Percentiles rank a stretch among this genome's conserved stretches.
These are phyloP conservation scores for Exophiala lecanii-corni DNA, from an alignment of 2,329 filamentous ascomycete genomes.

Conservation along the genomic window DNA sequence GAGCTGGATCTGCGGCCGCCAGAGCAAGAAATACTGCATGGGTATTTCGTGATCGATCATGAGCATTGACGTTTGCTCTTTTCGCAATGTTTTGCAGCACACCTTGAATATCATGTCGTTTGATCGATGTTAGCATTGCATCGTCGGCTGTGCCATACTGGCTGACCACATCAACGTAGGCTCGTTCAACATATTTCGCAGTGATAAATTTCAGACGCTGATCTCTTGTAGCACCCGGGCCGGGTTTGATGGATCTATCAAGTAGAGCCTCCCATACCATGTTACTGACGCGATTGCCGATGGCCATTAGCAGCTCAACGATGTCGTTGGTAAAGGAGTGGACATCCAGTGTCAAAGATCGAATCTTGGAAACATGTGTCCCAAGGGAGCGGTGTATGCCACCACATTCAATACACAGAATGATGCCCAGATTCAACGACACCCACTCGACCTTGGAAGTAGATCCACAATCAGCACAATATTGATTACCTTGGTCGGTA, in stretches of 20 bases:
- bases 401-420: conserved; percentile 96
- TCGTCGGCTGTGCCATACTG: conserved; percentile 78
- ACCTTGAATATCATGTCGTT: conserved; percentile 91
- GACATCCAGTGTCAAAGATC: conserved; percentile 90
- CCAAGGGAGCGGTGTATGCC: conserved; percentile 94
- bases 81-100: conserved; percentile 87
- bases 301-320: conserved; percentile 82
- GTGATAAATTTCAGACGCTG: conserved; percentile 94
- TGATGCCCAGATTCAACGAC: conserved; percentile 93
- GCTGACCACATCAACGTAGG: conserved; percentile 71
- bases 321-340: conserved; percentile 96
- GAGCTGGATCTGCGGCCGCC: conserved; percentile 84
- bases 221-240: conserved; percentile 74
- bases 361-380: conserved; percentile 95
- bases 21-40: conserved; percentile 88
- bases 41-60: conserved; percentile 80
- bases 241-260: conserved; percentile 68
- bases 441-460: conserved; percentile 96
- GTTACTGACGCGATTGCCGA: conserved; percentile 93
- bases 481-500: conserved; percentile 84
- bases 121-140: conserved; percentile 83
- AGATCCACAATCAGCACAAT: conserved; percentile 92
- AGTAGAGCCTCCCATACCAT: conserved; percentile 92
- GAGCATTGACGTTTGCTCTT: conserved; percentile 77
- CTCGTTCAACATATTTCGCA: conserved; percentile 82